Conservation (phyloP, 495 filamentous ascomycete genomes). For the Aspergillus wentii region DNA sequence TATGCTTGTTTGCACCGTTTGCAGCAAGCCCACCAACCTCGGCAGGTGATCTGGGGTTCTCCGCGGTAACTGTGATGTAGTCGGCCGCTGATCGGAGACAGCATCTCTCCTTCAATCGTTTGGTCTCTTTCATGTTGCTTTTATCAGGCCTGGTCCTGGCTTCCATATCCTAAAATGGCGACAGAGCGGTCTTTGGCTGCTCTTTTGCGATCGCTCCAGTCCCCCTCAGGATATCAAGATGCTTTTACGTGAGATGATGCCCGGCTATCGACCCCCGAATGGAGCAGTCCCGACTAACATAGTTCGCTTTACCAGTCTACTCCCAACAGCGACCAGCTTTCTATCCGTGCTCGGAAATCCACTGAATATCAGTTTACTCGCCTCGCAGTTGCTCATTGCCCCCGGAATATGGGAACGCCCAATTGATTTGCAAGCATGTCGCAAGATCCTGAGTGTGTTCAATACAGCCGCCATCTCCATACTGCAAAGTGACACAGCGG, state of each 20-base stretch:
- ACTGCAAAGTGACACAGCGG: slow-evolving; percentile 48
- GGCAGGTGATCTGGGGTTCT: slow-evolving; percentile 34
- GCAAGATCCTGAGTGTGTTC: slow-evolving; percentile 80
- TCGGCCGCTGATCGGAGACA: neutral
- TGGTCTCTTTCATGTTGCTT: neutral
- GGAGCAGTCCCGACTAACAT: slow-evolving; percentile 10
- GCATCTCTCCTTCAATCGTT: slow-evolving; percentile 3
- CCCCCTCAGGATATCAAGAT: slow-evolving; percentile 44
- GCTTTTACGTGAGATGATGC: slow-evolving; percentile 44
- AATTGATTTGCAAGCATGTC: slow-evolving; percentile 66
- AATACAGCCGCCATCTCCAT: slow-evolving; percentile 73
- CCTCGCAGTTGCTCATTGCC: slow-evolving; percentile 81
- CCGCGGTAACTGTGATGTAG: slow-evolving; percentile 18
- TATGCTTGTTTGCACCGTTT: slow-evolving; percentile 42
- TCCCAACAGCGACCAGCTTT: slow-evolving; percentile 75
- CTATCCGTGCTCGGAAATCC: slow-evolving; percentile 83
- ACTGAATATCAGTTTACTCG: slow-evolving; percentile 82
- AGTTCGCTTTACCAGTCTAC: slow-evolving; percentile 53
- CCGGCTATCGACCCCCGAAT: slow-evolving; percentile 4
- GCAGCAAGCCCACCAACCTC: slow-evolving; percentile 27
- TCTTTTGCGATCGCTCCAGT: slow-evolving; percentile 49
- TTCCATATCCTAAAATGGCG: slow-evolving; percentile 26
- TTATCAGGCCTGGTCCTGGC: no score
- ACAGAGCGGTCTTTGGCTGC: slow-evolving; percentile 48
- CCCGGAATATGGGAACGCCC: slow-evolving; percentile 80